Evolutionary conservation across 164 flowering plant genomes (phyloP).

Genomic region (Aristolochia californica): DNA sequence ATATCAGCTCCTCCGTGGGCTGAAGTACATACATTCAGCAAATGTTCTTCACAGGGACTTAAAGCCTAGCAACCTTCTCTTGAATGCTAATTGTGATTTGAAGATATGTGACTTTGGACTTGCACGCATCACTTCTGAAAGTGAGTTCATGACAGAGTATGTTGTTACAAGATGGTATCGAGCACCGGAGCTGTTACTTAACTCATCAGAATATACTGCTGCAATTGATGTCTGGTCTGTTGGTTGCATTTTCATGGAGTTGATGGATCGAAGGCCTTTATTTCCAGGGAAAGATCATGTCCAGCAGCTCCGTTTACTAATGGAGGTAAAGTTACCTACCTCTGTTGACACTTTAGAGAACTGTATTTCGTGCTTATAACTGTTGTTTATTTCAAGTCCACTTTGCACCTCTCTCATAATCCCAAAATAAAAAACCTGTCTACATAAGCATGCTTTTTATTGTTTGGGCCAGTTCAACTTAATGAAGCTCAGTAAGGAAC

Average conservation of each 20-base stretch:
- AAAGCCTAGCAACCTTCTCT: constrained; percentile 93
- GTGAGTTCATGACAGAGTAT: constrained; percentile 96
- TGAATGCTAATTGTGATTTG: constrained; percentile 96
- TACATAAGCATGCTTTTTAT: too few relatives aligned
- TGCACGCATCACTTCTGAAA: constrained; percentile 93
- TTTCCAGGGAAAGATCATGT: constrained; percentile 99
- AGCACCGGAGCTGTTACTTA: constrained; percentile 84
- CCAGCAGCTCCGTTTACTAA: constrained; percentile 83
- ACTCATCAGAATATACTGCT: constrained; percentile 90
- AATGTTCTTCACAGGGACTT: constrained; percentile 95
- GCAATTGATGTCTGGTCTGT: constrained; percentile 99
- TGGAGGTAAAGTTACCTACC: constrained; percentile 54
- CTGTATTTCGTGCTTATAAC: too few relatives aligned
- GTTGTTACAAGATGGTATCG: constrained; percentile 99
- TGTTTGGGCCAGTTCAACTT: too few relatives aligned
- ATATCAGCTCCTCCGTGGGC: constrained; percentile 91
- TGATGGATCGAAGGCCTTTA: constrained; percentile 89
- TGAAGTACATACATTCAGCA: constrained; percentile 97
- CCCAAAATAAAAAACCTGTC: too few relatives aligned
- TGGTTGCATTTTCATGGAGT: constrained; percentile 95
- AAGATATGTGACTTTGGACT: constrained; percentile 98
- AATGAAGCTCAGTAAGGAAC: too few relatives aligned
- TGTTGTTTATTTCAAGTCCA: too few relatives aligned
- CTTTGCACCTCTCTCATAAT: too few relatives aligned
- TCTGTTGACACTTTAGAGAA: too few relatives aligned